phyloP scores from a whole-genome alignment of 2,329 filamentous ascomycete genomes.

The Alternaria arborescens region DNA sequence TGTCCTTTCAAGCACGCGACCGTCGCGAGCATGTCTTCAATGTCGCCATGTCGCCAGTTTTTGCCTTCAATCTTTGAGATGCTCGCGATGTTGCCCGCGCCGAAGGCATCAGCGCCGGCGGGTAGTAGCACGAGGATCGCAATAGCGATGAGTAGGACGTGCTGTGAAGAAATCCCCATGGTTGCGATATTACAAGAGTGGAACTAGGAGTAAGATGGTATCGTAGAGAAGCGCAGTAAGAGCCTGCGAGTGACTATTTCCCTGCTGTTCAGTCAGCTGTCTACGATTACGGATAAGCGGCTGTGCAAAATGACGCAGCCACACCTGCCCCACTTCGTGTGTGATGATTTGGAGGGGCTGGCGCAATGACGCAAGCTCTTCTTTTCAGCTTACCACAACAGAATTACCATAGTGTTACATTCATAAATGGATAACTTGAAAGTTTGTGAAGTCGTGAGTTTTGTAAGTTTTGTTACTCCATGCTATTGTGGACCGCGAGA shows the following conservation, averaged over 20 bases:
- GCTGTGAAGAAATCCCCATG: conserved; percentile 47
- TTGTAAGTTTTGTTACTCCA: background rate
- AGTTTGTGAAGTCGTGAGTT: background rate
- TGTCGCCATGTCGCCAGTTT: conserved; percentile 63
- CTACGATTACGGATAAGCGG: conserved; percentile 15
- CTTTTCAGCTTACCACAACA: background rate
- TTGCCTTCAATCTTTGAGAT: conserved; percentile 55
- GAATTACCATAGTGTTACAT: background rate
- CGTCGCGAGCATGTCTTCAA: conserved; percentile 61
- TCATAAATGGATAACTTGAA: background rate
- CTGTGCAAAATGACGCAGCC: conserved; percentile 18
- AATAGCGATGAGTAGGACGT: conserved; percentile 48
- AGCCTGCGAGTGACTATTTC: conserved; percentile 8
- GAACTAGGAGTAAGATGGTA: background rate
- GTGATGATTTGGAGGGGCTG: background rate
- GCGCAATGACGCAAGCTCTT: background rate
- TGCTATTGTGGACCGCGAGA: background rate
- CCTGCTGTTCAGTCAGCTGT: conserved; percentile 20
- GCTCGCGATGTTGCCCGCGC: conserved; percentile 57
- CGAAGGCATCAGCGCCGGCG: conserved; percentile 53
- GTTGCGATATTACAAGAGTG: conserved; percentile 5
- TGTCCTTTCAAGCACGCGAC: conserved; percentile 56
- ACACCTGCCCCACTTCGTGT: background rate
- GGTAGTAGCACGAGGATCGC: conserved; percentile 50
- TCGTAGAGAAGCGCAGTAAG: conserved; percentile 8